phyloP scores from a whole-genome alignment of 2,329 filamentous ascomycete genomes.

The Colletotrichum spinosum region DNA sequence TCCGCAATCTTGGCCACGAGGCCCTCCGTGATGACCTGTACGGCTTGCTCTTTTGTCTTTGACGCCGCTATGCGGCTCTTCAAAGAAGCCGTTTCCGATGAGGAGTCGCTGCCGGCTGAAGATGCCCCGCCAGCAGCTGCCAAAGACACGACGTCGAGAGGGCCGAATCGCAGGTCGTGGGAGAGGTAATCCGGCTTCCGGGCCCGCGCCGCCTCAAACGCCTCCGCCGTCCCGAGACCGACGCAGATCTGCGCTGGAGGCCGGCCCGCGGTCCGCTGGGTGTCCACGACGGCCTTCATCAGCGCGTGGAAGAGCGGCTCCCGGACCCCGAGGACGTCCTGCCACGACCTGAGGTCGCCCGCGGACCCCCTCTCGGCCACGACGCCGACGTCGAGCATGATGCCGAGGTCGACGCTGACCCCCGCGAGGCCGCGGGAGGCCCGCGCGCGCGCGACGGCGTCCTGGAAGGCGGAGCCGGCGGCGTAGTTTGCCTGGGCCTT shows the following conservation, averaged over 20 bases:
- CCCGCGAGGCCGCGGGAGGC: constrained; percentile 16
- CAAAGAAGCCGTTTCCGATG: too few relatives aligned
- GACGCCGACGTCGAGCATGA: constrained; percentile 26
- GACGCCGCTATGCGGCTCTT: too few relatives aligned
- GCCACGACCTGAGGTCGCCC: constrained; percentile 26
- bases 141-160: too few relatives aligned
- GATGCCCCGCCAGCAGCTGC: too few relatives aligned
- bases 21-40: too few relatives aligned
- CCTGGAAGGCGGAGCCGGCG: constrained; percentile 45
- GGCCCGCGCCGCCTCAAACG: too few relatives aligned
- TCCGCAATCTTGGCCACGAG: too few relatives aligned
- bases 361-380: not conserved
- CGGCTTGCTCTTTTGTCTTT: too few relatives aligned
- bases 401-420: constrained; percentile 18
- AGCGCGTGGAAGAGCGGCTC: constrained; percentile 39
- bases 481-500: constrained; percentile 49
- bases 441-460: constrained; percentile 38
- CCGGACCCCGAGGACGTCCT: constrained; percentile 38
- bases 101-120: too few relatives aligned
- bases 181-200: too few relatives aligned
- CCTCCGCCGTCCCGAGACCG: not conserved
- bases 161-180: too few relatives aligned
- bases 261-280: not conserved
- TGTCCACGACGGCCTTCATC: constrained; percentile 35
- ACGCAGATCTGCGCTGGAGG: constrained; percentile 3